These are phyloP conservation scores for Wickerhamiella siamensis DNA, from an alignment of 805 yeast species.

Conservation along the genomic window DNA sequence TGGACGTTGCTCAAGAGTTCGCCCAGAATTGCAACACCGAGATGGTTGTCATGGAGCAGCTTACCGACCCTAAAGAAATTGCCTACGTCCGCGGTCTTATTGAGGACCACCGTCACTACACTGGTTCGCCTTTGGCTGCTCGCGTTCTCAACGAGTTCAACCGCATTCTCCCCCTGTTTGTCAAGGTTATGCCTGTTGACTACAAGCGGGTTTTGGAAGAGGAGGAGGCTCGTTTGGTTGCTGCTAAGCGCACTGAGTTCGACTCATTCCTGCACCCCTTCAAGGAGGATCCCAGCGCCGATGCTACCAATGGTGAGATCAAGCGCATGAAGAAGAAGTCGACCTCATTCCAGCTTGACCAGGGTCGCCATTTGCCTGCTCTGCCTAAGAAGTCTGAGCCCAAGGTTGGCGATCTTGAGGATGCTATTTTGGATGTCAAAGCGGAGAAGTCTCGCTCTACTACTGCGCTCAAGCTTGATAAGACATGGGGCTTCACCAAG, in stretches of 20 bases:
- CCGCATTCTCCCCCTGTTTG: conserved; percentile 74
- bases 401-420: conserved; percentile 77
- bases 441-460: conserved; percentile 36
- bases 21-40: conserved; percentile 62
- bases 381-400: conserved; percentile 41
- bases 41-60: conserved; percentile 62
- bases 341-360: conserved; percentile 10
- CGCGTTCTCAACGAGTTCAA: conserved; percentile 74
- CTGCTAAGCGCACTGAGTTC: conserved; percentile 45
- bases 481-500: conserved; percentile 82
- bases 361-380: conserved; percentile 27
- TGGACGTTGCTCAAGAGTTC: conserved; percentile 90
- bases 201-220: conserved; percentile 78
- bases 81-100: conserved; percentile 85
- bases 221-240: conserved; percentile 51
- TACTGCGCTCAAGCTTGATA: conserved; percentile 55
- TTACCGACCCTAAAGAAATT: conserved; percentile 80
- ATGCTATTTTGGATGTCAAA: conserved; percentile 57
- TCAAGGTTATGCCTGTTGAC: conserved; percentile 84
- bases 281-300: conserved; percentile 72
- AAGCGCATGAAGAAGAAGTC: conserved; percentile 28
- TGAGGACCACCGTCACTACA: conserved; percentile 91
- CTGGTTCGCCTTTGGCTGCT: conserved; percentile 81
- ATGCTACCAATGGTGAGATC: conserved; percentile 82
- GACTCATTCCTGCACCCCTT: conserved; percentile 47